Conservation (phyloP, 2,329 filamentous ascomycete genomes). For the Trichoderma afroharzianum region DNA sequence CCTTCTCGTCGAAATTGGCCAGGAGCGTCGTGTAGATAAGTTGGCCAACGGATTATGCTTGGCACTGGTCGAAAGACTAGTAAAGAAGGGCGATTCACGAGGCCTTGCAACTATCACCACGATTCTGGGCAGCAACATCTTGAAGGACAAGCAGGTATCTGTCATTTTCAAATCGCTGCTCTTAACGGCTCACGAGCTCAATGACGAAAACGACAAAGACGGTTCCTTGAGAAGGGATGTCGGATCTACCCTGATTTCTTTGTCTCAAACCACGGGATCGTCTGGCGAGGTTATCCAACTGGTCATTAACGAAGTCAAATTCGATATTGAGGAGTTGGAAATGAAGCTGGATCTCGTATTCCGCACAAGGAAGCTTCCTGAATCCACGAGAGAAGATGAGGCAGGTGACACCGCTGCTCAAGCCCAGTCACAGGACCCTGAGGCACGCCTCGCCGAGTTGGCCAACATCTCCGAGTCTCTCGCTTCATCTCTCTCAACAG, state of each 20-base stretch:
- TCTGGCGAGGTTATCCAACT: slow-evolving; percentile 61
- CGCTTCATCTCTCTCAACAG: slow-evolving; percentile 51
- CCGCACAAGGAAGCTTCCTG: slow-evolving; percentile 52
- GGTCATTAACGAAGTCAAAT: slow-evolving; percentile 62
- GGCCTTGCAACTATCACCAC: slow-evolving; percentile 58
- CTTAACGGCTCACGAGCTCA: slow-evolving; percentile 55
- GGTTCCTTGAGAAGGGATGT: slow-evolving; percentile 59
- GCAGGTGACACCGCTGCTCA: slow-evolving; percentile 28
- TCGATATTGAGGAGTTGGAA: slow-evolving; percentile 73
- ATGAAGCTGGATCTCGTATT: slow-evolving; percentile 70
- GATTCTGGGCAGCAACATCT: slow-evolving; percentile 56
- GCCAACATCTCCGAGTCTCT: slow-evolving; percentile 36
- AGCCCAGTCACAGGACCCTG: slow-evolving; percentile 36
- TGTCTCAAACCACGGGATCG: slow-evolving; percentile 58
- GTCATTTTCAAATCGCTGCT: slow-evolving; percentile 65
- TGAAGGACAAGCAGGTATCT: slow-evolving; percentile 61
- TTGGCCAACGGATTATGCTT: slow-evolving; percentile 69
- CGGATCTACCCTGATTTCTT: slow-evolving; percentile 61
- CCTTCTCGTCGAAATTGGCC: slow-evolving; percentile 58
- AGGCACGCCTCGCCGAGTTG: slow-evolving; percentile 38
- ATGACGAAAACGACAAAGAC: slow-evolving; percentile 51
- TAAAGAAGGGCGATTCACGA: slow-evolving; percentile 55
- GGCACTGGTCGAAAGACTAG: slow-evolving; percentile 58
- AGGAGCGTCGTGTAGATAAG: slow-evolving; percentile 65
- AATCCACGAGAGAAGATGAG: slow-evolving; percentile 44